phyloP scores from a whole-genome alignment of 192 early-diverging fungal genomes.

The Glomus cerebriforme region DNA sequence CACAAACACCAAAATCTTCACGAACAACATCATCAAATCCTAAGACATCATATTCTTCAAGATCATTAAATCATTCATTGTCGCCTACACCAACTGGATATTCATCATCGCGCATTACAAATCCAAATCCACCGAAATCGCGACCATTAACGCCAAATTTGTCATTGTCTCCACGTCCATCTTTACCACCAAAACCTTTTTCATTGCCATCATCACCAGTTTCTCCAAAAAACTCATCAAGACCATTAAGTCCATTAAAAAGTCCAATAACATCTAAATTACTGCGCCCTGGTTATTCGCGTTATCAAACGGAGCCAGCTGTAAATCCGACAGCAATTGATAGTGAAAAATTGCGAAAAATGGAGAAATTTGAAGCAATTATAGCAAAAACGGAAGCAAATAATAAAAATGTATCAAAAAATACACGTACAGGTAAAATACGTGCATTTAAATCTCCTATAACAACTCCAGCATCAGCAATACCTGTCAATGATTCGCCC shows the following conservation, averaged over 20 bases:
- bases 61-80: no score
- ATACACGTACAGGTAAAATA: background rate
- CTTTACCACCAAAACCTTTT: background rate
- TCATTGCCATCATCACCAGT: background rate
- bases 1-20: background rate
- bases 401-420: background rate
- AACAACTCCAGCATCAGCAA: background rate
- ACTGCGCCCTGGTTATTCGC: background rate
- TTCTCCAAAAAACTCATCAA: background rate
- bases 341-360: background rate
- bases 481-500: no score
- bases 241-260: background rate
- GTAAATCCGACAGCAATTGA: background rate
- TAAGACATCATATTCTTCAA: background rate
- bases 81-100: no score
- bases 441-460: slow-evolving; percentile 3
- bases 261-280: background rate
- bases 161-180: background rate
- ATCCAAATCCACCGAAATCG: background rate
- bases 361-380: slow-evolving; percentile 3
- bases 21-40: background rate
- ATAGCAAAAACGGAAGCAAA: background rate
- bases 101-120: background rate
- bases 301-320: background rate
- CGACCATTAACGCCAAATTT: background rate